Percentiles rank a stretch among this genome's conserved stretches.
These are phyloP conservation scores for Elsinoe australis DNA, from an alignment of 2,329 filamentous ascomycete genomes.

Conservation along the genomic window DNA sequence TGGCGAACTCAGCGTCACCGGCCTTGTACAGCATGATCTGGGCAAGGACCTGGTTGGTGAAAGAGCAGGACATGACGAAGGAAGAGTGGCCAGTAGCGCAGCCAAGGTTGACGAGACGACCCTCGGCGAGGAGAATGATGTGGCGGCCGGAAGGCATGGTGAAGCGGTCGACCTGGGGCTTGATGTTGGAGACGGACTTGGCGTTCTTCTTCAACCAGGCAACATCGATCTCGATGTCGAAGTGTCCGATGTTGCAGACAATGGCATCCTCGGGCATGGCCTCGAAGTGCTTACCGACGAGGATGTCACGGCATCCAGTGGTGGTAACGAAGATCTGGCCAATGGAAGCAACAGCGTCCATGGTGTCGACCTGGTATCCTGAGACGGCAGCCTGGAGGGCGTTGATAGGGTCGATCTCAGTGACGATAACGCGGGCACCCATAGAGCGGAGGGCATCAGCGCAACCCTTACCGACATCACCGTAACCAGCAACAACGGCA, in stretches of 20 bases:
- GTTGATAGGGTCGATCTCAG: constrained; percentile 98
- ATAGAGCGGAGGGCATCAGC: constrained; percentile 92
- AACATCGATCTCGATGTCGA: constrained; percentile 99
- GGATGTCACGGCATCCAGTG: constrained; percentile 97
- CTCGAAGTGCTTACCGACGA: constrained; percentile 86
- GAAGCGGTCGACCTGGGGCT: constrained; percentile 99
- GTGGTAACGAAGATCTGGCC: constrained; percentile 99
- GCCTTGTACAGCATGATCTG: constrained; percentile 98
- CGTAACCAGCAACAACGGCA: constrained; percentile 92
- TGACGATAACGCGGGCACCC: constrained; percentile 93
- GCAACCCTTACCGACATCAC: constrained; percentile 99
- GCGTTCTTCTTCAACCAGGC: constrained; percentile 98
- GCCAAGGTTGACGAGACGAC: constrained; percentile 97
- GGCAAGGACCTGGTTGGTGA: constrained; percentile 99
- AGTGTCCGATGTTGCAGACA: constrained; percentile 99
- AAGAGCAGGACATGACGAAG: constrained; percentile 99
- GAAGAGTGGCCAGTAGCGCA: constrained; percentile 99
- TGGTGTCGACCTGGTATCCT: constrained; percentile 92
- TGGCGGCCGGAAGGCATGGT: constrained; percentile 86
- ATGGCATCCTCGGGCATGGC: constrained; percentile 95
- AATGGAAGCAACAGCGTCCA: constrained; percentile 84
- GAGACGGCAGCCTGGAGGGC: constrained; percentile 97
- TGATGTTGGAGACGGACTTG: constrained; percentile 92
- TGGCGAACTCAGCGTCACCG: constrained; percentile 73
- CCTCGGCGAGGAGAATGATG: constrained; percentile 98